Percentiles rank a stretch among this genome's conserved stretches.
Evolutionary conservation across 768 basidiomycete genomes (phyloP).

Genomic region (Rhodotorula diobovata): DNA sequence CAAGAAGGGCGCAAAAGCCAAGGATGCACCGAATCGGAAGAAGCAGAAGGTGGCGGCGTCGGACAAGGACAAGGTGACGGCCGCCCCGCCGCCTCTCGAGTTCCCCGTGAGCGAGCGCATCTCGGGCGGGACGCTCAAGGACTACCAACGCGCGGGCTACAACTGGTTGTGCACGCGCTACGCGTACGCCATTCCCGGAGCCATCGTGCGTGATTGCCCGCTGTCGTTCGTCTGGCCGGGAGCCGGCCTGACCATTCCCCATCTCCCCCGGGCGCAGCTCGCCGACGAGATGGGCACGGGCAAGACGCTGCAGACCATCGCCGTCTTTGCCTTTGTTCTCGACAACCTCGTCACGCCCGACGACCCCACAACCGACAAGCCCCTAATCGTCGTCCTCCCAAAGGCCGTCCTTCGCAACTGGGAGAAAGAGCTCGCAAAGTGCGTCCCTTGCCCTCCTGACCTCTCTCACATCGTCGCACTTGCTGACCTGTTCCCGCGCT

Average conservation of each 20-base stretch:
- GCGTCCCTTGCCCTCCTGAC: conserved; percentile 38
- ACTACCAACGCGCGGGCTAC: conserved; percentile 88
- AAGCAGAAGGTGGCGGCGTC: conserved; percentile 15
- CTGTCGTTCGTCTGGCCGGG: neutral
- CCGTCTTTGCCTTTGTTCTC: conserved; percentile 85
- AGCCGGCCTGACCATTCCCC: neutral
- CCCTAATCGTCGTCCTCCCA: conserved; percentile 71
- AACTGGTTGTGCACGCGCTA: conserved; percentile 59
- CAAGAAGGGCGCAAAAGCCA: neutral
- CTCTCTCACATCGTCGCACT: neutral
- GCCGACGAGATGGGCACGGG: conserved; percentile 45
- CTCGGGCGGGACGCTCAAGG: conserved; percentile 77
- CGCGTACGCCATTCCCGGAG: conserved; percentile 21
- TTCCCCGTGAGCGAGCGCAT: conserved; percentile 64
- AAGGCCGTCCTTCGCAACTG: conserved; percentile 65
- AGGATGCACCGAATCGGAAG: neutral
- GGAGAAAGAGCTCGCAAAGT: conserved; percentile 49
- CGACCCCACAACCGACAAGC: conserved; percentile 60
- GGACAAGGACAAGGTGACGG: conserved; percentile 10
- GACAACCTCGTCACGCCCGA: conserved; percentile 56
- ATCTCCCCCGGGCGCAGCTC: conserved; percentile 7
- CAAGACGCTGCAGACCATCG: conserved; percentile 89
- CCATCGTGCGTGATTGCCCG: conserved; percentile 4
- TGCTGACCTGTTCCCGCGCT: neutral
- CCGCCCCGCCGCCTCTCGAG: neutral